phyloP scores from a whole-genome alignment of 371 early-diverging fungal species.

The Quaeritorhiza haematococci region DNA sequence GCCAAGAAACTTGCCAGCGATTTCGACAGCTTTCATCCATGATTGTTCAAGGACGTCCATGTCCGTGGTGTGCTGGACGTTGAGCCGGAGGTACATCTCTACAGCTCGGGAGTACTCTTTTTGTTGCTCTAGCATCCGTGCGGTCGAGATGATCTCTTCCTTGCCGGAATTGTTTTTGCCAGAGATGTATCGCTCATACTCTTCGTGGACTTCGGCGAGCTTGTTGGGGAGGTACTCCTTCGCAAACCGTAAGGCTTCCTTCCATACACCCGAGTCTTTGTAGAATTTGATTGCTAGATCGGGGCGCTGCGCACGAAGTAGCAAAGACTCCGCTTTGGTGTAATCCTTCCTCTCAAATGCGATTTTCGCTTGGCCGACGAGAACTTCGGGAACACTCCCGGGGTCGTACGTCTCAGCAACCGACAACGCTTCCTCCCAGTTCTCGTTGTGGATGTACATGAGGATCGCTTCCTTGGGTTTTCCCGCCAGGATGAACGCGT shows the following conservation, averaged over 20 bases:
- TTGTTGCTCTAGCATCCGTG: conserved; percentile 41
- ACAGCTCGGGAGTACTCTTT: conserved; percentile 44
- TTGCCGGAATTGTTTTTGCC: conserved; percentile 30
- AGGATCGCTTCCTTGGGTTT: conserved; percentile 57
- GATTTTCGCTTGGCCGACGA: conserved; percentile 49
- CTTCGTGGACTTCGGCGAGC: conserved; percentile 39
- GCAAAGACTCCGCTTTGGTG: conserved; percentile 41
- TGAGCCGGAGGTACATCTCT: conserved; percentile 48
- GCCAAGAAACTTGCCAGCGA: conserved; percentile 47
- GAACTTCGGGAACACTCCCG: conserved; percentile 41
- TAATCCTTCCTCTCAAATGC: conserved; percentile 40
- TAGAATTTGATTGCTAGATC: conserved; percentile 50
- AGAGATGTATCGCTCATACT: conserved; percentile 38
- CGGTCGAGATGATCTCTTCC: conserved; percentile 27
- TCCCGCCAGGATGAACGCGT: conserved; percentile 46
- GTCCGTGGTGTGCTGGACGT: conserved; percentile 29
- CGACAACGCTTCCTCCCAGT: conserved; percentile 48
- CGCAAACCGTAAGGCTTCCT: conserved; percentile 49
- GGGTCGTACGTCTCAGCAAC: conserved; percentile 53
- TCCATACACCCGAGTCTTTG: conserved; percentile 47
- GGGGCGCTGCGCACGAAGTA: conserved; percentile 50
- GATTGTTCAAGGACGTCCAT: conserved; percentile 30
- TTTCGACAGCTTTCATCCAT: conserved; percentile 47
- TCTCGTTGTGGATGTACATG: conserved; percentile 58
- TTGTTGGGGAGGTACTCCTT: conserved; percentile 48